Evolutionary conservation across 345 rosid species (phyloP), one percentile per base, ranked within the genome.

Genomic region (Euclidium syriacum): DNA sequence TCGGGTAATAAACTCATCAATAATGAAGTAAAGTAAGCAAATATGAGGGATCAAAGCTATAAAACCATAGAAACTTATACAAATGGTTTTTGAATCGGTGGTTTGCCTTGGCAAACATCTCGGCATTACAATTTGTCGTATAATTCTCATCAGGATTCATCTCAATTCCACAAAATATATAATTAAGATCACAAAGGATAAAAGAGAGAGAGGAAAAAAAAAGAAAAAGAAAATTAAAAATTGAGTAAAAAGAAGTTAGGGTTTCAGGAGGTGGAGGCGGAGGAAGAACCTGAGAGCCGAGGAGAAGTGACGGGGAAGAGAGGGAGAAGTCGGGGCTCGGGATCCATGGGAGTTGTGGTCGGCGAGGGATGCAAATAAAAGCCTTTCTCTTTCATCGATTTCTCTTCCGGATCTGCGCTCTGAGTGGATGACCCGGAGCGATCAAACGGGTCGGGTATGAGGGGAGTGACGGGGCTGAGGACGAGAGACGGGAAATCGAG

Each of bases 361-460:
- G 97, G 99, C 2, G 97, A 90, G 4, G 90, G 95, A 71, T 94
- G 99, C 50, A 94, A 46, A 77, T 79, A 94, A 72, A 84, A 94
- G 0, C 97, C 95, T 73, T 73, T 94, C 71, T 90, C 99, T 71
- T 84, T 83, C 35, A 94, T 90, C 0, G 88, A 90, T 56, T 68
- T 86, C 77, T 94, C 95, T 76, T 94, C 99, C 4, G 81, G 80
- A 42, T 72, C 81, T 9, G 65, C 22, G 50, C 53, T 53, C n/a
- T 48, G 76, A 42, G 72, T 75, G 0, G 72, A 65, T 3, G 75
- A 14, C 17, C 80, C 89, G 60, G 96, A 80, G 59, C 97, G 85
- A 72, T 75, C 74, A 76, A 94, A 94, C 47, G 99, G 99, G 82
- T 90, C 96, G 52, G 87, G 86, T 67, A 68, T 81, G n/a, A 94